Percentiles rank a stretch among this genome's conserved stretches.
These are phyloP conservation scores for Fusarium tupiense DNA, from an alignment of 2,329 filamentous ascomycete species.

Conservation along the genomic window DNA sequence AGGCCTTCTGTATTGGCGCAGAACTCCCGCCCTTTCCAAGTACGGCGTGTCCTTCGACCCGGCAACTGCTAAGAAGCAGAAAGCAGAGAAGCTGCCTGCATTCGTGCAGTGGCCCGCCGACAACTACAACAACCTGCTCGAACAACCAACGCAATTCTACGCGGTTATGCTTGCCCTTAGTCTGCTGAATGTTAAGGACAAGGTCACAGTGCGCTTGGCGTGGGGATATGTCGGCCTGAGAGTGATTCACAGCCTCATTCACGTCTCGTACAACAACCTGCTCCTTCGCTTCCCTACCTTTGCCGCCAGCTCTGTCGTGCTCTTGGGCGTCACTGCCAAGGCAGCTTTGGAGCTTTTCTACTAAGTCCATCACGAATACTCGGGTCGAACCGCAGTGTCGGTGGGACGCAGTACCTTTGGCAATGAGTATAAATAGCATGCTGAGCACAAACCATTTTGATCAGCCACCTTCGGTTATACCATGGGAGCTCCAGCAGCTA, in stretches of 20 bases:
- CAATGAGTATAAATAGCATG: background rate
- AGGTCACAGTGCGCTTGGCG: background rate
- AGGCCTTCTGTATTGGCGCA: background rate
- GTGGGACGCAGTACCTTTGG: background rate
- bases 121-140: background rate
- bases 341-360: background rate
- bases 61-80: background rate
- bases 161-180: background rate
- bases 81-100: background rate
- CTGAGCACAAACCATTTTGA: background rate
- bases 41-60: background rate
- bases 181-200: background rate
- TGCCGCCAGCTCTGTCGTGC: background rate
- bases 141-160: background rate
- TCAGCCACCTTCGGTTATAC: background rate
- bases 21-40: background rate
- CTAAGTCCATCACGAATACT: background rate
- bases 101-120: background rate
- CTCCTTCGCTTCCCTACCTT: background rate
- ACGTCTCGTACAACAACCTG: background rate
- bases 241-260: background rate
- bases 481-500: too few relatives aligned
- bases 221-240: background rate
- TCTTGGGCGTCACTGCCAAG: background rate
- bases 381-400: background rate